Base-by-base conservation (phyloP, 495 filamentous ascomycete genomes). In the Usnea hakonensis region DNA sequence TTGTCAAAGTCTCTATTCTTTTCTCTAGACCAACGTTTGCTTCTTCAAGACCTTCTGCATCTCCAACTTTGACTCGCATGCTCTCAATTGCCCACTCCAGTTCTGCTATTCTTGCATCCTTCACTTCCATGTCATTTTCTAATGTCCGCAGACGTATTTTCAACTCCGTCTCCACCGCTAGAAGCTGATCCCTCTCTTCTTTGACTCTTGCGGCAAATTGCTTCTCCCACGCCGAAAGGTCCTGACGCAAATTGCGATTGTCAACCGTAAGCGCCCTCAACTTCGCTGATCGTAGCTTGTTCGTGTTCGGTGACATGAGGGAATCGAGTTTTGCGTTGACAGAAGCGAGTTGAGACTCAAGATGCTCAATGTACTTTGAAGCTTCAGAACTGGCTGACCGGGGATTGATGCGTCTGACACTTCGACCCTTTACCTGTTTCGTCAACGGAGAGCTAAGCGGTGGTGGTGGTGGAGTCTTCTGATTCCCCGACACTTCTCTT, bases 331-430 rank as follows among this genome's bases (percentile, higher is more conserved):
- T 78, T 0, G 65, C 71, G 33, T 75, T 68, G 13, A 74, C 56
- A 16, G 77, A 75, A 3, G 72, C 72, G 14, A 79, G 65, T 61
- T 81, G 77, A 21, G 67, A 64, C 60, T 81, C 78, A 9, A 81
- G 72, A 63, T 78, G 77, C 46, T 81, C 79, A 46, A 81, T 80
- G 65, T 81, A 81, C 48, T 72, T 68, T 6, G 72, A 61, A 17
- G 70, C 66, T 60, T 71, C 68, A 43, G 65, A 67, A 58, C 65
- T 73, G 13, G 66, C 48, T 57, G 65, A 64, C 43, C 65, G 60
- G 28, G 65, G 33, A n/a, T 60, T 48, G 43, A 62, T 43, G 13
- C 55, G 63, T 33, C 57, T 66, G 16, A 36, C 35, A 37, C 61
- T 53, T 16, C 64, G 62, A 32, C 59, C 23, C 32, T 62, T 60